Base-by-base conservation (phyloP, 768 basidiomycete species). In the Termitomyces sp. region DNA sequence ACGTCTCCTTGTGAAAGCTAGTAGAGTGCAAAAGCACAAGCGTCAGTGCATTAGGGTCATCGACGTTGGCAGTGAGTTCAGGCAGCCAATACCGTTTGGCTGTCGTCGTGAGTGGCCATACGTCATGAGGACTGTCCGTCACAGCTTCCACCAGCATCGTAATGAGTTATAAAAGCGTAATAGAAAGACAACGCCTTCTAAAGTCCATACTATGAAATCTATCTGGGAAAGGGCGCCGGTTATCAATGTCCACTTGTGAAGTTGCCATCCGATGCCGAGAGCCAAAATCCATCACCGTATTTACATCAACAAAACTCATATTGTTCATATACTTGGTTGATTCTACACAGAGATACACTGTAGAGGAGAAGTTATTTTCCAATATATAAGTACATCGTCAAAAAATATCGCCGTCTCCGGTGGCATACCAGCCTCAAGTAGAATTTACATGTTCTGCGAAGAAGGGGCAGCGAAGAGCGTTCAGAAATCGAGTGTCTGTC, bases 1-100 rank as follows among this genome's bases (percentile, higher is more conserved):
- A 88, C 2, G 79, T 83, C 68, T 88, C 86, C 65, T 87, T 87
- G 70, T 86, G 85, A 61, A 85, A 88, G 65, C 85, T 84, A 2
- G 86, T 87, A 4, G 84, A 81, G 64, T 88, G 86, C 2, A 86
- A 69, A n/a, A 85, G 62, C 32, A 87, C 69, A 34, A 87, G 71
- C 0, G 85, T 86, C 55, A 79, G 63, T 5, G 77, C 82, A 35
- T 75, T 68, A 6, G 70, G 71, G 60, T 78, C 70, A 8, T 61
- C 51, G 44, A 62, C 60, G 52, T 77, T 61, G 0, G 59, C 63
- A 24, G 73, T 73, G 51, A 75, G 69, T 28, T 71, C 70, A 2
- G 74, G 65, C 26, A 70, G 56, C 77, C 77, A 81, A 61, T 82
- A 83, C 45, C 81, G 77, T 63, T 84, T 85, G 15, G 82, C 84